These are phyloP conservation scores for Diutina pseudorugosa DNA, from an alignment of 1,139 yeast species.

Conservation along the genomic window DNA sequence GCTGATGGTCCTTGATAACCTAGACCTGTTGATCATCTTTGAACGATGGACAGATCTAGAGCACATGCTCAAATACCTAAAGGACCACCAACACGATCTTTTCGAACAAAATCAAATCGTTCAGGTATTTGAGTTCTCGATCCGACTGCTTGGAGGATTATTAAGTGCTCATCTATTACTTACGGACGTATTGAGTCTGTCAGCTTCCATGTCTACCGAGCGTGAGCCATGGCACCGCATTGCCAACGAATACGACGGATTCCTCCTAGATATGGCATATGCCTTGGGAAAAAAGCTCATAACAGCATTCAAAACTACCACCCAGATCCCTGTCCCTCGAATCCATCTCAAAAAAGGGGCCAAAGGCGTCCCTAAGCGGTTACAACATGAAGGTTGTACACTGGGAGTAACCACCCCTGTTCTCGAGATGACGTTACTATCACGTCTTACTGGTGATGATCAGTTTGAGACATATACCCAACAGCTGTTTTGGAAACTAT, in stretches of 20 bases:
- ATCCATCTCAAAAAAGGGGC: conserved; percentile 50
- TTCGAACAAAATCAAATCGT: conserved; percentile 60
- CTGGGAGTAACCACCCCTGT: conserved; percentile 83
- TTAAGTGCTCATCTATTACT: conserved; percentile 62
- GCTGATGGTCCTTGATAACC: conserved; percentile 62
- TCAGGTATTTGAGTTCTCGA: conserved; percentile 80
- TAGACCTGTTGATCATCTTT: conserved; percentile 69
- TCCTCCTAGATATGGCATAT: conserved; percentile 52
- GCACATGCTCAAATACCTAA: conserved; percentile 34
- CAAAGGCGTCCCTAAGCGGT: conserved; percentile 22
- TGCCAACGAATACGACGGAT: conserved; percentile 47
- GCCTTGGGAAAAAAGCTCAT: conserved; percentile 59
- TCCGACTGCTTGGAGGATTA: conserved; percentile 69
- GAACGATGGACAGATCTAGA: conserved; percentile 49
- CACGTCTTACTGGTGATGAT: conserved; percentile 61
- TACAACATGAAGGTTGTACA: conserved; percentile 60
- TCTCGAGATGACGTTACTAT: conserved; percentile 64
- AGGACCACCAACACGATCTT: conserved; percentile 18
- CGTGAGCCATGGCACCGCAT: conserved; percentile 10
- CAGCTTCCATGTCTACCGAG: conserved; percentile 5
- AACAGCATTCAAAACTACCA: conserved; percentile 49
- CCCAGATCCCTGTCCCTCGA: conserved; percentile 63
- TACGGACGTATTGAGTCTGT: conserved; percentile 27
- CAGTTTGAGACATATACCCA: conserved; percentile 54
- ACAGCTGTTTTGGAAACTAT: conserved; percentile 49